Percentiles rank a stretch among this genome's conserved stretches.
Evolutionary conservation across 257 asterid species (phyloP).

Genomic region (Perilla frutescens): DNA sequence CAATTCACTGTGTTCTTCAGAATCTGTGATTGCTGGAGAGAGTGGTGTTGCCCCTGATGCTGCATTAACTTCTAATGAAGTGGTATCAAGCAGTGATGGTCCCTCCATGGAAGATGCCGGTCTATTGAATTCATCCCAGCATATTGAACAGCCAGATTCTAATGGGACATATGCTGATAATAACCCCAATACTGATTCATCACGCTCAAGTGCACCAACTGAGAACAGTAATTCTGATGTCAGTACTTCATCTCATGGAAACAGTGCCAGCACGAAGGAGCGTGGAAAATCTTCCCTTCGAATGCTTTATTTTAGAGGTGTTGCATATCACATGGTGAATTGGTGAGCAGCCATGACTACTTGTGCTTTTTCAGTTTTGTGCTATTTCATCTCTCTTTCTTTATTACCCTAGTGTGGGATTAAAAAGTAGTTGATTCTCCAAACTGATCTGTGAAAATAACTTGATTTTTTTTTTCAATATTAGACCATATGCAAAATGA

Average conservation of each 20-base stretch:
- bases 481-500: not conserved
- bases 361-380: conserved; percentile 17
- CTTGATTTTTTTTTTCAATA: not conserved
- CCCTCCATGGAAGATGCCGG: conserved; percentile 51
- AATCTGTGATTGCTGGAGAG: conserved; percentile 50
- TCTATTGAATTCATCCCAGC: conserved; percentile 45
- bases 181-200: conserved; percentile 46
- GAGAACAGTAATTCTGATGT: conserved; percentile 60
- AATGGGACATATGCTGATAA: conserved; percentile 49
- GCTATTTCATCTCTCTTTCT: conserved; percentile 25
- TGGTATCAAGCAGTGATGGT: conserved; percentile 46
- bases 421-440: not conserved
- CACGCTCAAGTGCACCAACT: conserved; percentile 48
- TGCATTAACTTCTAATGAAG: conserved; percentile 48
- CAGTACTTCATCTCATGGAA: conserved; percentile 64
- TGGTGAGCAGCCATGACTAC: conserved; percentile 64
- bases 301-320: conserved; percentile 75
- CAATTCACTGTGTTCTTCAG: conserved; percentile 59
- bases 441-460: not conserved
- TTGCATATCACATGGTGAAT: conserved; percentile 98
- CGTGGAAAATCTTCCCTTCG: conserved; percentile 74
- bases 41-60: conserved; percentile 48
- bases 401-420: not conserved
- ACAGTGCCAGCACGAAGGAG: conserved; percentile 58
- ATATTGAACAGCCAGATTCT: conserved; percentile 55